phyloP scores from a whole-genome alignment of 78 protist species.

The Dictyostelium citrinum region DNA sequence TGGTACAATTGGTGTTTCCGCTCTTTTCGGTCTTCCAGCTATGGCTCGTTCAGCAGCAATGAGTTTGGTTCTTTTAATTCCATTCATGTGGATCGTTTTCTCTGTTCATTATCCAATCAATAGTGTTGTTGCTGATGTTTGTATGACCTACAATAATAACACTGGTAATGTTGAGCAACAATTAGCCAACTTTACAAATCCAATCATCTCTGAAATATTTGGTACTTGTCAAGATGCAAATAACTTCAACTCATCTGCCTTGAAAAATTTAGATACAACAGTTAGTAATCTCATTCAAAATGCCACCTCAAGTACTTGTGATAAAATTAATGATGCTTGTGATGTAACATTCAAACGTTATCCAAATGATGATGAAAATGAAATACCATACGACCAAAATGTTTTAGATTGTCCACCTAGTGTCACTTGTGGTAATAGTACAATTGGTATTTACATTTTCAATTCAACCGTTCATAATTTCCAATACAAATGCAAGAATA shows the following conservation, averaged over 20 bases:
- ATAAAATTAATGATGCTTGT: background rate
- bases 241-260: background rate
- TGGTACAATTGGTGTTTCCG: background rate
- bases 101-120: constrained; percentile 73
- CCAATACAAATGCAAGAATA: background rate
- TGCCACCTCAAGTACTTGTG: background rate
- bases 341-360: background rate
- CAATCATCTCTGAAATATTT: constrained; percentile 14
- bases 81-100: constrained; percentile 68
- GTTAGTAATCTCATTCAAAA: background rate
- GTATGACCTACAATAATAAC: constrained; percentile 3
- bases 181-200: constrained; percentile 10
- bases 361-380: background rate
- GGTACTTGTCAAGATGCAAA: background rate
- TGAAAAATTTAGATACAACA: background rate
- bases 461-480: background rate
- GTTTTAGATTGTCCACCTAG: background rate
- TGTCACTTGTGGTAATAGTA: background rate
- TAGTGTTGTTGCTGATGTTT: constrained; percentile 26
- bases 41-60: background rate
- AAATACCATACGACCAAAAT: background rate
- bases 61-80: constrained; percentile 16
- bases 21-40: constrained; percentile 9
- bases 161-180: background rate
- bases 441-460: background rate